Conservation (phyloP, 2,329 filamentous ascomycete genomes). For the Fusarium armeniacum region DNA sequence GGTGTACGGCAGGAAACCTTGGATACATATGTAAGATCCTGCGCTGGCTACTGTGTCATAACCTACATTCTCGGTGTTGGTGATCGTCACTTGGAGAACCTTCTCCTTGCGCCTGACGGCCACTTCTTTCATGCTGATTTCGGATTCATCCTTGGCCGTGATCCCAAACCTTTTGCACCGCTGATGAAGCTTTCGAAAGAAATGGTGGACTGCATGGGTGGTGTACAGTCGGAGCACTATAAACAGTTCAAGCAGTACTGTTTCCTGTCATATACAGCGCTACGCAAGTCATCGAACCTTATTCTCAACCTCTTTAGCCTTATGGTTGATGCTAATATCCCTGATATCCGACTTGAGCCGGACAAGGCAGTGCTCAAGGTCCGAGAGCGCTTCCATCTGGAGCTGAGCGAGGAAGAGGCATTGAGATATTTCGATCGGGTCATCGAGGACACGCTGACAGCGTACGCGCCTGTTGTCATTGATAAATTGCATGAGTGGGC, state of each 20-base stretch:
- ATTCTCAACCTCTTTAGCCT: slow-evolving; percentile 96
- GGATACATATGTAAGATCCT: slow-evolving; percentile 95
- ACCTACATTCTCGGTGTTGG: slow-evolving; percentile 98
- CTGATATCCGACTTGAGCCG: slow-evolving; percentile 91
- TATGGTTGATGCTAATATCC: slow-evolving; percentile 98
- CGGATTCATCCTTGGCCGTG: slow-evolving; percentile 95
- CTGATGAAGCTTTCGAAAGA: slow-evolving; percentile 97
- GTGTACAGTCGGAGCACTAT: slow-evolving; percentile 83
- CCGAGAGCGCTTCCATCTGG: slow-evolving; percentile 92
- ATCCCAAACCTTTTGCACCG: slow-evolving; percentile 97
- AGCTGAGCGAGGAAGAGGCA: slow-evolving; percentile 92
- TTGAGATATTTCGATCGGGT: slow-evolving; percentile 88
- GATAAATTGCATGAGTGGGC: slow-evolving; percentile 95
- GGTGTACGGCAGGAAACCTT: slow-evolving; percentile 92
- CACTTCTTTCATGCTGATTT: slow-evolving; percentile 99
- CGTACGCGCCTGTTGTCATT: slow-evolving; percentile 92
- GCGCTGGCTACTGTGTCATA: slow-evolving; percentile 97
- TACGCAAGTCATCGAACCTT: slow-evolving; percentile 89
- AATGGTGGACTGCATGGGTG: slow-evolving; percentile 99
- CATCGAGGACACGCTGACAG: slow-evolving; percentile 91
- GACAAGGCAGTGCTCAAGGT: slow-evolving; percentile 97
- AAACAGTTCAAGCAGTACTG: slow-evolving; percentile 94
- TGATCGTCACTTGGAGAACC: slow-evolving; percentile 94
- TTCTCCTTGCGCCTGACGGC: slow-evolving; percentile 88
- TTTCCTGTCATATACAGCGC: slow-evolving; percentile 91